Percentiles rank a stretch among this genome's conserved stretches.
phyloP scores from a whole-genome alignment of 176 grass and related monocot genomes.

The Microstegium vimineum region DNA sequence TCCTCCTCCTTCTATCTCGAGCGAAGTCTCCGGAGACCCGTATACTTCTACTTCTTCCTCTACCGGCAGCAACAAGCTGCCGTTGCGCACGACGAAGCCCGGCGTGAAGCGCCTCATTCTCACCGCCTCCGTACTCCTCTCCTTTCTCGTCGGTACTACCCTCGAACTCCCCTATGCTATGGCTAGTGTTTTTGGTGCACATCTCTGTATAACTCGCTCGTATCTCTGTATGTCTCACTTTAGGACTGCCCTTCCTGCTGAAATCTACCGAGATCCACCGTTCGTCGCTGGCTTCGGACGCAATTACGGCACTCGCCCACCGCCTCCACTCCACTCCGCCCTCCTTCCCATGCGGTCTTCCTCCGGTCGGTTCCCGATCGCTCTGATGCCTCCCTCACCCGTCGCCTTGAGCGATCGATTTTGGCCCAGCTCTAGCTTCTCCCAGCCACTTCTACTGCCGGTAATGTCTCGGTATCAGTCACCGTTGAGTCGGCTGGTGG shows the following conservation, averaged over 20 bases:
- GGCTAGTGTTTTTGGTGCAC: too few relatives aligned
- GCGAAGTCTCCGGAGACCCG: neutral
- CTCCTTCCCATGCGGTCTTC: slow-evolving; percentile 58
- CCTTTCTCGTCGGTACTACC: too few relatives aligned
- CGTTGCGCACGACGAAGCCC: too few relatives aligned
- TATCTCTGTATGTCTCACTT: too few relatives aligned
- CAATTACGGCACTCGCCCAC: slow-evolving; percentile 61
- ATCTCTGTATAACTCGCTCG: too few relatives aligned
- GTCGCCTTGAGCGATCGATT: too few relatives aligned
- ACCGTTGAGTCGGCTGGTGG: slow-evolving; percentile 38
- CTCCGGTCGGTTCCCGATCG: too few relatives aligned
- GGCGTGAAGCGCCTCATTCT: too few relatives aligned
- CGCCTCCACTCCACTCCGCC: slow-evolving; percentile 52
- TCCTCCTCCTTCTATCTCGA: neutral
- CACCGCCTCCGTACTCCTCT: too few relatives aligned
- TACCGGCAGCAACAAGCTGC: neutral
- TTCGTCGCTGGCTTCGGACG: slow-evolving; percentile 64
- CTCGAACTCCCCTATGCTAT: too few relatives aligned
- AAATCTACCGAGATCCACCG: slow-evolving; percentile 88
- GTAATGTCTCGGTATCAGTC: slow-evolving; percentile 53
- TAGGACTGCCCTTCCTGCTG: slow-evolving; percentile 73
- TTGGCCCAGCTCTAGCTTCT: too few relatives aligned
- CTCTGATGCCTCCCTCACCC: too few relatives aligned
- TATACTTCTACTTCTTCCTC: neutral
- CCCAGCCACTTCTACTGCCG: slow-evolving; percentile 8